phyloP scores from a whole-genome alignment of 306 rosid genomes.

The Senna tora region DNA sequence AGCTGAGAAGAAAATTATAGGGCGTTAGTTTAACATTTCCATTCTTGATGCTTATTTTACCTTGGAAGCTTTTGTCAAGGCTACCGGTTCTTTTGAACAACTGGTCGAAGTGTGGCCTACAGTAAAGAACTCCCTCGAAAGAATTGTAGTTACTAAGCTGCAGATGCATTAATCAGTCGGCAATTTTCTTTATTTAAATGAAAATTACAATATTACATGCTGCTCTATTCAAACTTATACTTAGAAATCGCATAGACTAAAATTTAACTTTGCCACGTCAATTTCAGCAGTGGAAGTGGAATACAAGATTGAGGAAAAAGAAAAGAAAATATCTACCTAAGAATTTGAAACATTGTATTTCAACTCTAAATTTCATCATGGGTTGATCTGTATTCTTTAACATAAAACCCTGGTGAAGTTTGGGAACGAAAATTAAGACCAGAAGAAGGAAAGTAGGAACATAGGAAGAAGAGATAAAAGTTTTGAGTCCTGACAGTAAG shows the following conservation, averaged over 20 bases:
- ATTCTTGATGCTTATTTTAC: constrained; percentile 45
- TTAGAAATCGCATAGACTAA: no score
- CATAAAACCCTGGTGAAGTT: background rate
- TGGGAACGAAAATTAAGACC: no score
- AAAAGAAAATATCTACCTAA: no score
- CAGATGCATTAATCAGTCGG: constrained; percentile 42
- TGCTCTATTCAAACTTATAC: no score
- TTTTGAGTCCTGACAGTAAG: background rate
- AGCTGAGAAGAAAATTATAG: constrained; percentile 18
- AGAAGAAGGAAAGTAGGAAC: no score
- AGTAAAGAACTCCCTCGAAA: constrained; percentile 96
- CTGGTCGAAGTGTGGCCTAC: constrained; percentile 96
- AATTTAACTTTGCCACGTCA: background rate
- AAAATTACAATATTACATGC: background rate
- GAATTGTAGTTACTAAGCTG: constrained; percentile 99
- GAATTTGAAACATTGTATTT: no score
- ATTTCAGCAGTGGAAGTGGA: background rate
- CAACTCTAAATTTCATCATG: no score
- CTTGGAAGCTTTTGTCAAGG: constrained; percentile 98
- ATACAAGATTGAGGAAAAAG: no score
- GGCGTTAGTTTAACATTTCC: constrained; percentile 4
- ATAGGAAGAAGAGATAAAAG: background rate
- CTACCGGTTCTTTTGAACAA: constrained; percentile 96
- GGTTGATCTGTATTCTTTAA: no score
- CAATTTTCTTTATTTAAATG: background rate